These are phyloP conservation scores for Martensiomyces pterosporus DNA, from an alignment of 192 early-diverging fungal genomes.

Conservation along the genomic window DNA sequence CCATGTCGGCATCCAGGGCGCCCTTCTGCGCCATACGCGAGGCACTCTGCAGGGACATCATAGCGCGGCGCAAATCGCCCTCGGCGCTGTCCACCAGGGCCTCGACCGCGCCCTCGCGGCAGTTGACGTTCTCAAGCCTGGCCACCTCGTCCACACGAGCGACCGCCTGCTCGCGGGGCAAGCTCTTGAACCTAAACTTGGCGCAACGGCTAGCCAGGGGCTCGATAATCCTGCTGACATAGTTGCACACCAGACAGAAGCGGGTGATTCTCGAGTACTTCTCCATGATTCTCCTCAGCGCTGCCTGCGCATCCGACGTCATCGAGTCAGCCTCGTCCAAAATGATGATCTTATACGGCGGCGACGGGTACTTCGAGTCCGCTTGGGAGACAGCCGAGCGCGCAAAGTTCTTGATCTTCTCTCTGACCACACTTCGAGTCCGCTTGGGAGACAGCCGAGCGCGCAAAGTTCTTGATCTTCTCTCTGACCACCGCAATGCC, in stretches of 20 bases:
- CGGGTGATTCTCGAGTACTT: constrained; percentile 87
- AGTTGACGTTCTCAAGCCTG: constrained; percentile 58
- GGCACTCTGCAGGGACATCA: constrained; percentile 88
- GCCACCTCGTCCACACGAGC: constrained; percentile 65
- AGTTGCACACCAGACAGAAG: constrained; percentile 80
- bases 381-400: constrained; percentile 56
- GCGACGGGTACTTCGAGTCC: constrained; percentile 50
- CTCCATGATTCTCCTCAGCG: constrained; percentile 91
- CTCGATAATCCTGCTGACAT: constrained; percentile 77
- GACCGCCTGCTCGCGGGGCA: constrained; percentile 59
- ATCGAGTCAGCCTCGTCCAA: constrained; percentile 97
- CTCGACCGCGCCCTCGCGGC: constrained; percentile 44
- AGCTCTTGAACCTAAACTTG: constrained; percentile 90
- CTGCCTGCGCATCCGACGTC: constrained; percentile 91
- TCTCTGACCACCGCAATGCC: constrained; percentile 91
- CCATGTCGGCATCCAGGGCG: constrained; percentile 35
- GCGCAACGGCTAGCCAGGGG: constrained; percentile 91
- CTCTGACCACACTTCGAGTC: constrained; percentile 84
- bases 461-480: constrained; percentile 93
- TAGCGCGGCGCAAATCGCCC: constrained; percentile 90
- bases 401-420: constrained; percentile 94
- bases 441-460: constrained; percentile 61
- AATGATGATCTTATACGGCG: constrained; percentile 94
- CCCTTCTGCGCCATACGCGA: constrained; percentile 54
- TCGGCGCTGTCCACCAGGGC: constrained; percentile 70